These are phyloP conservation scores for Carex sylvatica DNA, from an alignment of 202 grass and related monocot genomes.

Conservation along the genomic window DNA sequence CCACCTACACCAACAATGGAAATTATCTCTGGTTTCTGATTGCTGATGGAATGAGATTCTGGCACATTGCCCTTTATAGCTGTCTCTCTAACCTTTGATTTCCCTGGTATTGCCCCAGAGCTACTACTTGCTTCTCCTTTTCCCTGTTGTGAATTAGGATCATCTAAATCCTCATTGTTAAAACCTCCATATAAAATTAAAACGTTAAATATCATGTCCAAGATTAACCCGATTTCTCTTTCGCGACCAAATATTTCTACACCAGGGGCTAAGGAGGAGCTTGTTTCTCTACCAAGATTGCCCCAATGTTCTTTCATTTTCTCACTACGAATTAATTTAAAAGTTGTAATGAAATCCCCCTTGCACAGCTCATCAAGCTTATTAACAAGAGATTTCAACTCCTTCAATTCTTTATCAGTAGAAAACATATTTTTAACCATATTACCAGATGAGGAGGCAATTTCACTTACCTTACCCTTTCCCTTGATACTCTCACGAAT, in stretches of 20 bases:
- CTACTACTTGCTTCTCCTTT: neutral
- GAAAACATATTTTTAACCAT: slow-evolving; percentile 10
- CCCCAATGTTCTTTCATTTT: neutral
- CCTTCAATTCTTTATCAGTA: slow-evolving; percentile 26
- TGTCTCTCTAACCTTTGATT: no score
- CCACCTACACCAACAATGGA: neutral
- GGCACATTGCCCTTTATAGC: neutral
- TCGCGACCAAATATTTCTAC: neutral
- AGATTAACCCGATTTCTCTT: neutral
- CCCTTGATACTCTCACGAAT: neutral
- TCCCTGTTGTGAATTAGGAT: no score
- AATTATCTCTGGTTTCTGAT: neutral
- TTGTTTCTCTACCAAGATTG: neutral
- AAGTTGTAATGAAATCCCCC: neutral
- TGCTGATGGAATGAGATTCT: neutral
- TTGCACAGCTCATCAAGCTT: slow-evolving; percentile 23
- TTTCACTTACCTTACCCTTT: neutral
- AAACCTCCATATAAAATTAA: no score
- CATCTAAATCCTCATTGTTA: no score
- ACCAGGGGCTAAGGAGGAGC: neutral
- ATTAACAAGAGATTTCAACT: slow-evolving; percentile 22
- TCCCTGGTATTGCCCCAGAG: neutral
- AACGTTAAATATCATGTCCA: neutral
- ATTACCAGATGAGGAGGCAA: neutral
- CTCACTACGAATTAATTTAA: neutral